A percentile compares a stretch with the other conserved stretches of the same genome.
phyloP scores from a whole-genome alignment of 1,284 basidiomycete species.

The Moniliella sp. region DNA sequence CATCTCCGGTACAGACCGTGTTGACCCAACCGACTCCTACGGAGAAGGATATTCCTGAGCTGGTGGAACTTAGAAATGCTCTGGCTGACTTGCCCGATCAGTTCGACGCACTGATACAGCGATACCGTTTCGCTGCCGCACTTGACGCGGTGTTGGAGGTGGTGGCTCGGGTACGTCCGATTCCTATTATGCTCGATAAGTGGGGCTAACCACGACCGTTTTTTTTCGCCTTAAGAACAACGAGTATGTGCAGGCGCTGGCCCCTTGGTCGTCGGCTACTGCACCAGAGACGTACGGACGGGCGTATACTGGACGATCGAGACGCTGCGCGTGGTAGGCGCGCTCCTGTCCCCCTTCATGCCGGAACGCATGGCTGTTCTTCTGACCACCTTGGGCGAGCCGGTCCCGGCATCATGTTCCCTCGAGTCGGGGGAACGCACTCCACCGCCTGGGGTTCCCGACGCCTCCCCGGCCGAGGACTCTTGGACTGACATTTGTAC shows the following conservation, averaged over 20 bases:
- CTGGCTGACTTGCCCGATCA: constrained; percentile 31
- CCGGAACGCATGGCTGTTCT: not conserved
- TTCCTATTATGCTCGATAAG: no score
- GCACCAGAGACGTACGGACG: not conserved
- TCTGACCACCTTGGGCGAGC: no score
- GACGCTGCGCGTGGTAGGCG: not conserved
- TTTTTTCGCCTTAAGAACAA: not conserved
- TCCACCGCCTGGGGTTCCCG: no score
- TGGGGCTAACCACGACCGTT: no score
- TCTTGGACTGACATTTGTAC: no score
- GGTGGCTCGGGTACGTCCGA: constrained; percentile 1
- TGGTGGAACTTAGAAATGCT: constrained; percentile 6
- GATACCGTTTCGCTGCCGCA: constrained; percentile 36
- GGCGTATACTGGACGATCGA: not conserved
- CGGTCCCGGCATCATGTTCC: no score
- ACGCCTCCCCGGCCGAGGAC: no score
- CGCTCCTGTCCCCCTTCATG: not conserved
- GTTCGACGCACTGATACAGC: constrained; percentile 28
- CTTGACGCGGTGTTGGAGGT: constrained; percentile 18
- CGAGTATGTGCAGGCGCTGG: not conserved
- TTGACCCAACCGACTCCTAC: constrained; percentile 1
- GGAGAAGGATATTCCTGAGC: constrained; percentile 5
- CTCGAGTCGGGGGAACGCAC: no score
- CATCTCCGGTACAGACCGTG: not conserved
- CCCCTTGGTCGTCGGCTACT: not conserved